Evolutionary conservation across 139 green algal species (phyloP).

Genomic region (Ettlia oleoabundans): DNA sequence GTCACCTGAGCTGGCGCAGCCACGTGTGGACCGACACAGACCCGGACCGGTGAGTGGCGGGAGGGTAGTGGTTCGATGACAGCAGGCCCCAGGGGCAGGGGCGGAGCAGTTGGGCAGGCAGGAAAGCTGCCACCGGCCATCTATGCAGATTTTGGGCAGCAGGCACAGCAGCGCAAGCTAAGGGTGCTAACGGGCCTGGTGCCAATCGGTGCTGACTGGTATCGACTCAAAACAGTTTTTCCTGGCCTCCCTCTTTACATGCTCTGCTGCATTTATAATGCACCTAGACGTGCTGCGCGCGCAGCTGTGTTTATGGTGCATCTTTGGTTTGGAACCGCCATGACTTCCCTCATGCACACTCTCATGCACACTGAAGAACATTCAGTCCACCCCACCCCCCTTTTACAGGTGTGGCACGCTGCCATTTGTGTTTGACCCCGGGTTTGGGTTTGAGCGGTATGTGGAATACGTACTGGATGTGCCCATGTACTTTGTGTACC

Average conservation of each 20-base stretch:
- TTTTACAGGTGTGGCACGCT: slow-evolving; percentile 76
- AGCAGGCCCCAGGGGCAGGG: background rate
- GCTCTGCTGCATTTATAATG: background rate
- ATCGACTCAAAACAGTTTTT: too few species aligned
- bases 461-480: slow-evolving; percentile 96
- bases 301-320: background rate
- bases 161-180: too few species aligned
- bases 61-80: background rate
- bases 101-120: too few species aligned
- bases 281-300: background rate
- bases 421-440: slow-evolving; percentile 95
- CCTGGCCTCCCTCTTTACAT: too few species aligned
- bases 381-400: background rate
- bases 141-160: too few species aligned
- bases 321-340: too few species aligned
- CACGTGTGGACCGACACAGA: slow-evolving; percentile 96
- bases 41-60: slow-evolving; percentile 54
- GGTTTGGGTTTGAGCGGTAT: slow-evolving; percentile 94
- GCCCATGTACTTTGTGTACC: slow-evolving; percentile 99
- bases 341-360: too few species aligned
- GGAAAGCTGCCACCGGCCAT: too few species aligned
- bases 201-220: too few species aligned
- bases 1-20: slow-evolving; percentile 68
- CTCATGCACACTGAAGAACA: too few species aligned
- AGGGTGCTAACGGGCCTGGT: too few species aligned